Conservation (phyloP, 2,329 filamentous ascomycete genomes). For the Xylariaceae sp. region DNA sequence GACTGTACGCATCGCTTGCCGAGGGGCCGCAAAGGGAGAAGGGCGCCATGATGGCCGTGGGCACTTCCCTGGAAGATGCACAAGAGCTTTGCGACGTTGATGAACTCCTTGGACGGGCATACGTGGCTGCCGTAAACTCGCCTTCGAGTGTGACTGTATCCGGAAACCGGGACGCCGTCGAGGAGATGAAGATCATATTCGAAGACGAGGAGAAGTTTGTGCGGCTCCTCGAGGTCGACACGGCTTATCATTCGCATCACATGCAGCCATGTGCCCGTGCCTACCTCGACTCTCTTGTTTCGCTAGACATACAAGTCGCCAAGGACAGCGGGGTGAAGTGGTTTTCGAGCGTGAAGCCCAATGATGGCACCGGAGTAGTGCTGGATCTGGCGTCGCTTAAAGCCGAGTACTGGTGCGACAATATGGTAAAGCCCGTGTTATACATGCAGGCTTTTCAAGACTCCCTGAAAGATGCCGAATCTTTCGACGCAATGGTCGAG, state of each 20-base stretch:
- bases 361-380: conserved; percentile 1
- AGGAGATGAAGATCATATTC: conserved; percentile 20
- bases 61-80: conserved; percentile 36
- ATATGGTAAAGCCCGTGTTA: background rate
- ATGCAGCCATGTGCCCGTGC: conserved; percentile 27
- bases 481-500: conserved; percentile 4
- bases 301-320: conserved; percentile 24
- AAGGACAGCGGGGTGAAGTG: background rate
- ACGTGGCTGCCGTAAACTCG: conserved; percentile 36
- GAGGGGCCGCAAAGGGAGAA: background rate
- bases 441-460: conserved; percentile 26
- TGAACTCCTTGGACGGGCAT: conserved; percentile 27
- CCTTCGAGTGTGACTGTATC: conserved; percentile 36
- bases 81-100: conserved; percentile 20
- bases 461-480: background rate
- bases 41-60: conserved; percentile 49
- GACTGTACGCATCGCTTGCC: conserved; percentile 29
- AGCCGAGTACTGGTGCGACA: background rate
- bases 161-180: conserved; percentile 31
- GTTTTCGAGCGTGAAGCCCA: conserved; percentile 1
- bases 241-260: conserved; percentile 41
- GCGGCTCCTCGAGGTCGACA: conserved; percentile 35
- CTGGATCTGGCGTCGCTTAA: conserved; percentile 5
- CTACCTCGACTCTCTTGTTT: conserved; percentile 16
- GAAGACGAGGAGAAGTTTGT: conserved; percentile 25